Evolutionary conservation across 148 eudicot genomes (phyloP), one percentile per base, ranked within the genome.

Genomic region (Rhododendron ovatum): DNA sequence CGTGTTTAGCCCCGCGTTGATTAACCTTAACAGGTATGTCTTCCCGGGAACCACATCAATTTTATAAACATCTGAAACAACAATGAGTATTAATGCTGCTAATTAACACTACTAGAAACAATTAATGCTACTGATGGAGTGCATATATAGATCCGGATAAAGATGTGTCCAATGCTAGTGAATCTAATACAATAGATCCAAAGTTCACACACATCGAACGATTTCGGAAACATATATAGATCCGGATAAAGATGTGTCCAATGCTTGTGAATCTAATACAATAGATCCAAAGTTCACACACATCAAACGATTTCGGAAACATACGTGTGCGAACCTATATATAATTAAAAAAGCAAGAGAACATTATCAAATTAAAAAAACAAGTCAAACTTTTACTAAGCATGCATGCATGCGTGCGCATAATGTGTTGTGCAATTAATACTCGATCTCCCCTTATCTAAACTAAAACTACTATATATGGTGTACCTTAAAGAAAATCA

Each of bases 1-100:
- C 88, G 78, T 85, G 89, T 94, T 94, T 73, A 94, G 83, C 26
- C 89, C 94, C 26, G 94, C 93, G 35, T 91, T 92, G 84, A 93
- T 92, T 85, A 93, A 57, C 83, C 96, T 83, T 57, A 93, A 88
- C 53, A 93, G 90, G 81, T 94, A 94, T 10, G 93, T 94, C 84
- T 93, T 90, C 53, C 95, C 92, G 10, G 91, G 93, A 12, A 91
- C 83, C 33, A 92, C 95, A 83, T 91, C 86, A 63, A 94, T 89
- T 77, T 57, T 89, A 69, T 88, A 90, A 50, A 87, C 88, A 87
- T 94, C 96, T 94, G 93, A 80, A 85, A 71, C 50, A 53, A 85
- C 2, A 41, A 55, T 17, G 22, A 55, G 61, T 55, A 30, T 30
- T 30, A 55, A 35, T 37, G 2, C 18, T 55, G 12, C 17, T 82